phyloP scores from a whole-genome alignment of 192 early-diverging fungal genomes.

The Coemansia sp. region DNA sequence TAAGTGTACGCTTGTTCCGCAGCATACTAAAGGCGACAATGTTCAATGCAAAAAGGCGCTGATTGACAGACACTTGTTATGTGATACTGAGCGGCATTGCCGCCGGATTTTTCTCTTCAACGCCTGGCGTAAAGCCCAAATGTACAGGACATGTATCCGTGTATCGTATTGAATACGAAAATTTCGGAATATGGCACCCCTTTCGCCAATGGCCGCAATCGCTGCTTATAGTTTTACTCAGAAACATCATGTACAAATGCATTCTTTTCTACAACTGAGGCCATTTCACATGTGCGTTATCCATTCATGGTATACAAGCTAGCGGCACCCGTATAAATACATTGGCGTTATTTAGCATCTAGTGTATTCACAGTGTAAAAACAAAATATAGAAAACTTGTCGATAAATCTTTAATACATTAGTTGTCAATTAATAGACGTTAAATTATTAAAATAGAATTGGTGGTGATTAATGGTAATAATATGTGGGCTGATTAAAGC shows the following conservation, averaged over 20 bases:
- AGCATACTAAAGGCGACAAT: neutral
- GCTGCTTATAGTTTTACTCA: neutral
- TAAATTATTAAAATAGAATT: neutral
- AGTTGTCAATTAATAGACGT: neutral
- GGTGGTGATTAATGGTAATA: neutral
- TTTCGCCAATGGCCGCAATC: too few relatives aligned
- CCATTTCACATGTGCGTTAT: too few relatives aligned
- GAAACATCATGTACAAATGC: neutral
- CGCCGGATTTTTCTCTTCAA: neutral
- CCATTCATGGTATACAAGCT: neutral
- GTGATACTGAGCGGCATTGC: neutral
- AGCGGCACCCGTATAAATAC: neutral
- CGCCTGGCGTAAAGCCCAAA: neutral
- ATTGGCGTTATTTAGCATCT: too few relatives aligned
- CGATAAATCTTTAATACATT: neutral
- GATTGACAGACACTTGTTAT: neutral
- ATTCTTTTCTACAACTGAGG: neutral
- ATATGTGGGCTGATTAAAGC: neutral
- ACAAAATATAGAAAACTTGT: too few relatives aligned
- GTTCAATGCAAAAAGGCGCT: constrained; percentile 7
- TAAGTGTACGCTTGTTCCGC: neutral
- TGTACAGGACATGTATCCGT: neutral
- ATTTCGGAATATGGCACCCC: too few relatives aligned
- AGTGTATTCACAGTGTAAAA: too few relatives aligned
- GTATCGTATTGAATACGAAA: neutral